Percentiles rank a stretch among this genome's conserved stretches.
phyloP scores from a whole-genome alignment of 306 rosid species.

The Casuarina glauca region DNA sequence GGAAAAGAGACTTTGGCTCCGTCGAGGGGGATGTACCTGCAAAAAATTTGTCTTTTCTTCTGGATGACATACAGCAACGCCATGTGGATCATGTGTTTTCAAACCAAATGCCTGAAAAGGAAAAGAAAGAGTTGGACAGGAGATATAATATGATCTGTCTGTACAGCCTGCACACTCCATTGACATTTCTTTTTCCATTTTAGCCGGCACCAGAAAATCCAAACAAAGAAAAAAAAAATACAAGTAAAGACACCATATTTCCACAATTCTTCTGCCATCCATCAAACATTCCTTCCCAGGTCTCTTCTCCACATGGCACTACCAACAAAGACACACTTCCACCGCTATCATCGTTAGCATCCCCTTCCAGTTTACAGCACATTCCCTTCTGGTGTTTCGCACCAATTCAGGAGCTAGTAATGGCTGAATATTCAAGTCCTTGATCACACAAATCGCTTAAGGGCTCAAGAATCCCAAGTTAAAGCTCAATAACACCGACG shows the following conservation, averaged over 20 bases:
- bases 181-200: too few relatives aligned
- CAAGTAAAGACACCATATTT: slow-evolving; percentile 44
- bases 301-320: slow-evolving; percentile 64
- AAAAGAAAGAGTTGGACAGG: slow-evolving; percentile 63
- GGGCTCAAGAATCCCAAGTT: too few relatives aligned
- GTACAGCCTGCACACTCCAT: too few relatives aligned
- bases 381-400: too few relatives aligned
- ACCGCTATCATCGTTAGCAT: slow-evolving; percentile 30
- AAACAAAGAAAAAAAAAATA: slow-evolving; percentile 46
- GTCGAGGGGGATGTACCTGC: slow-evolving; percentile 86
- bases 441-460: too few relatives aligned
- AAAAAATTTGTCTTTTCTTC: slow-evolving; percentile 75
- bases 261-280: slow-evolving; percentile 73
- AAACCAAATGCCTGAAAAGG: slow-evolving; percentile 52
- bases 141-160: too few relatives aligned
- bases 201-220: neutral
- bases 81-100: slow-evolving; percentile 72
- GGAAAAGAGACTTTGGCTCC: slow-evolving; percentile 50
- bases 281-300: slow-evolving; percentile 89
- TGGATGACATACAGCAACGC: slow-evolving; percentile 93
- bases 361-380: too few relatives aligned
- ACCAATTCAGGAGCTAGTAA: too few relatives aligned
- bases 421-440: too few relatives aligned
- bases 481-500: too few relatives aligned
- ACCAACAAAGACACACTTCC: slow-evolving; percentile 67